A percentile compares a stretch with the other conserved stretches of the same genome.
Conservation (phyloP, 768 basidiomycete species). For the Neoboletus subvelutipes region DNA sequence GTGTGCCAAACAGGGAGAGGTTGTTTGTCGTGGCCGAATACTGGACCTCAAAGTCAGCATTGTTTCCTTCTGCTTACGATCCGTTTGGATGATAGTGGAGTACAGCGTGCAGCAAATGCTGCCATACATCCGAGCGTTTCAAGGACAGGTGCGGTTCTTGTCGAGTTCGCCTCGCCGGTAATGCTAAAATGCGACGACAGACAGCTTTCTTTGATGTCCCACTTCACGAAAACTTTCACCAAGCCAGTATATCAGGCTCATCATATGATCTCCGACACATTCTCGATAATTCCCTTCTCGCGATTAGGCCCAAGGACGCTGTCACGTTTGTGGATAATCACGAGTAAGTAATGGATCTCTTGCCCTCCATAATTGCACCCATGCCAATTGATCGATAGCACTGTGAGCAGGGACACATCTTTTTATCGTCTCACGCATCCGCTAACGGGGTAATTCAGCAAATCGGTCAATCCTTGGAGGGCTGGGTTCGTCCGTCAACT, state of each 20-base stretch:
- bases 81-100: not conserved
- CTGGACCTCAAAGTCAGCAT: slow-evolving; percentile 70
- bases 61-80: not conserved
- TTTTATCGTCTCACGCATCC: not conserved
- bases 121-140: slow-evolving; percentile 58
- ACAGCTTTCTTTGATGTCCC: slow-evolving; percentile 91
- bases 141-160: slow-evolving; percentile 54
- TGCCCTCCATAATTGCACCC: not conserved
- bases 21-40: slow-evolving; percentile 79
- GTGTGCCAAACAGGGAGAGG: slow-evolving; percentile 40
- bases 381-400: slow-evolving; percentile 40
- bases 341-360: slow-evolving; percentile 52
- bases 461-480: slow-evolving; percentile 75
- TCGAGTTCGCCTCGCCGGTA: not conserved
- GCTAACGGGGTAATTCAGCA: slow-evolving; percentile 36
- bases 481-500: slow-evolving; percentile 57
- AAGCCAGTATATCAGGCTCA: slow-evolving; percentile 66
- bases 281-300: slow-evolving; percentile 65
- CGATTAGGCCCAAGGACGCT: slow-evolving; percentile 70
- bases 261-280: slow-evolving; percentile 77
- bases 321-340: slow-evolving; percentile 93
- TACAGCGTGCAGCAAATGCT: slow-evolving; percentile 49
- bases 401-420: slow-evolving; percentile 48
- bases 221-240: slow-evolving; percentile 79
- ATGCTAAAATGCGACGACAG: slow-evolving; percentile 36